phyloP scores from a whole-genome alignment of 1,139 yeast species.

The Taphrina communis region DNA sequence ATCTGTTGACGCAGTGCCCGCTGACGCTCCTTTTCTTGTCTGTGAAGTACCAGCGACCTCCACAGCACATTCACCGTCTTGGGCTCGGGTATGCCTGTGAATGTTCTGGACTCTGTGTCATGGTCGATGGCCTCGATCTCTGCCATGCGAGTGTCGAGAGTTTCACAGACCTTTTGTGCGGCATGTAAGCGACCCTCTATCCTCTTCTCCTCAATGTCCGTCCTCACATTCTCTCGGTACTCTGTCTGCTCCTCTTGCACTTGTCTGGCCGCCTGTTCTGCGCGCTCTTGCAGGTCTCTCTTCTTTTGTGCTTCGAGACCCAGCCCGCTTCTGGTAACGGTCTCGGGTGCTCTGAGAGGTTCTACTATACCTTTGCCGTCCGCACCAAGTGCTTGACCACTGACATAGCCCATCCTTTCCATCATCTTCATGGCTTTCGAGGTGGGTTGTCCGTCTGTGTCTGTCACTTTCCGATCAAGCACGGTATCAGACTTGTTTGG shows the following conservation, averaged over 20 bases:
- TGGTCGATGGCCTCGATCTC: not conserved
- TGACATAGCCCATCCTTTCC: conserved; percentile 63
- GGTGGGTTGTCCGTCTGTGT: conserved; percentile 42
- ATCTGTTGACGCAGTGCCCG: conserved; percentile 38
- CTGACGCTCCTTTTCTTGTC: conserved; percentile 42
- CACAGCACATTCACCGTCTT: conserved; percentile 47
- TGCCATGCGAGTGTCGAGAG: conserved; percentile 43
- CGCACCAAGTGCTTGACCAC: conserved; percentile 57
- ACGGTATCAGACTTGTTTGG: not conserved
- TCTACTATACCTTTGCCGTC: conserved; percentile 44
- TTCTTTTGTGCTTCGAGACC: conserved; percentile 47
- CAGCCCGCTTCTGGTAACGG: conserved; percentile 48
- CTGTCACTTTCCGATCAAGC: conserved; percentile 2
- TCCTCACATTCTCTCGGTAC: conserved; percentile 48
- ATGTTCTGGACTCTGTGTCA: not conserved
- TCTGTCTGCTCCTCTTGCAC: conserved; percentile 42
- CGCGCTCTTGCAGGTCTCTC: conserved; percentile 46
- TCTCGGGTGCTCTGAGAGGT: conserved; percentile 38
- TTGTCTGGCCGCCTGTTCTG: conserved; percentile 34
- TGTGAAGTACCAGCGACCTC: conserved; percentile 46
- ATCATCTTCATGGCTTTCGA: conserved; percentile 59
- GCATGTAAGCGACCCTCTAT: conserved; percentile 43
- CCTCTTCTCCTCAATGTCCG: conserved; percentile 45
- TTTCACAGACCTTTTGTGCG: conserved; percentile 46
- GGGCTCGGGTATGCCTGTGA: conserved; percentile 18